Percentiles rank a stretch among this genome's conserved stretches.
These are phyloP conservation scores for Collybiopsis confluens DNA, from an alignment of 768 basidiomycete genomes.

Conservation along the genomic window DNA sequence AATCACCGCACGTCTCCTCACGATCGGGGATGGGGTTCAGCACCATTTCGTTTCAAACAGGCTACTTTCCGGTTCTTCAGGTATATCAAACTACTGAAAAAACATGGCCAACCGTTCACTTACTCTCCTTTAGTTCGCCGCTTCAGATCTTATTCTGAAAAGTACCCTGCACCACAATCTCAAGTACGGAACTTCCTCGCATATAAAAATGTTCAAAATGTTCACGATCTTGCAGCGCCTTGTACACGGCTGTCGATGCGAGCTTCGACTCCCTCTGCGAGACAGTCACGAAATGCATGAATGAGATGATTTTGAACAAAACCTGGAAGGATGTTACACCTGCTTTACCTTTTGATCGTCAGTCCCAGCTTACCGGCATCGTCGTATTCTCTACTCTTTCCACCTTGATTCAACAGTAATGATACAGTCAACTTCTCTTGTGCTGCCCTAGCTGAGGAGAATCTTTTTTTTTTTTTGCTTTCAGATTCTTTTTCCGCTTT, in stretches of 20 bases:
- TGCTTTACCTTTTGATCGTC: neutral
- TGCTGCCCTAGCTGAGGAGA: constrained; percentile 3
- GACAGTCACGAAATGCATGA: constrained; percentile 17
- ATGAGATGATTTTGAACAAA: constrained; percentile 14
- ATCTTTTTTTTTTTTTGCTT: too few species aligned
- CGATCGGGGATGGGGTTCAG: constrained; percentile 28
- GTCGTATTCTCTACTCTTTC: constrained; percentile 25
- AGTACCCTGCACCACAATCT: constrained; percentile 12
- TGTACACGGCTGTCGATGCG: constrained; percentile 16
- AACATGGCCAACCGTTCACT: neutral
- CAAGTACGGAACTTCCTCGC: constrained; percentile 39
- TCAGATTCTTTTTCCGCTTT: constrained; percentile 54
- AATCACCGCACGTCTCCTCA: constrained; percentile 38
- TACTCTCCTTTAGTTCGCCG: constrained; percentile 39
- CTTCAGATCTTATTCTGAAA: constrained; percentile 56
- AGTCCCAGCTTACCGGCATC: constrained; percentile 18
- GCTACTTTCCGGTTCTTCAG: constrained; percentile 48
- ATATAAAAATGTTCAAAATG: neutral
- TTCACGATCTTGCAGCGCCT: neutral
- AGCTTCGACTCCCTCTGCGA: constrained; percentile 20
- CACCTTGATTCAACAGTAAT: constrained; percentile 16
- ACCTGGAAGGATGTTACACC: constrained; percentile 21
- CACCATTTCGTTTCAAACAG: constrained; percentile 55
- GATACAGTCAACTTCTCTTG: too few species aligned
- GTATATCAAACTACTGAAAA: constrained; percentile 22